phyloP scores from a whole-genome alignment of 164 flowering plant species.

The Chimonanthus praecox region DNA sequence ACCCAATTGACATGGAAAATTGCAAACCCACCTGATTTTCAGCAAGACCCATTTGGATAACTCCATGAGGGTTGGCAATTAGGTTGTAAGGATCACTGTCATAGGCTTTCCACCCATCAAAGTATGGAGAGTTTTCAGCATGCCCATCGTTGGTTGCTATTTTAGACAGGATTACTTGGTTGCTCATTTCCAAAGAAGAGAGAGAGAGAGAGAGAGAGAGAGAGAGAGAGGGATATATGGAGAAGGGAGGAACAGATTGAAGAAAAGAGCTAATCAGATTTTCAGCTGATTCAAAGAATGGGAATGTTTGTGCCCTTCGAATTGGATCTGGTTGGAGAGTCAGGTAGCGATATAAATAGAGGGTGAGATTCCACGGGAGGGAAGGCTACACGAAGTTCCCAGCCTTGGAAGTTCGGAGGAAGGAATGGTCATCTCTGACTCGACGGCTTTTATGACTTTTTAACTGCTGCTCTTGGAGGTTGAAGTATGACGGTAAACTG shows the following conservation, averaged over 20 bases:
- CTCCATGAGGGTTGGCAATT: constrained; percentile 20
- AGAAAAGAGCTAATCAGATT: background rate
- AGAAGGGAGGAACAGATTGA: background rate
- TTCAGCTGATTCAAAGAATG: background rate
- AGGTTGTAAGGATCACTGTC: constrained; percentile 25
- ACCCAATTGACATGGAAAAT: background rate
- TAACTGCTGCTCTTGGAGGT: no score
- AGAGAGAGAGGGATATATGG: background rate
- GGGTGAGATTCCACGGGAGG: no score
- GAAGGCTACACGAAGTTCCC: no score
- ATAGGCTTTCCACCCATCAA: constrained; percentile 34
- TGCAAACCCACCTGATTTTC: constrained; percentile 28
- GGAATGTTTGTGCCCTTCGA: no score
- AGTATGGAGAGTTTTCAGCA: constrained; percentile 26
- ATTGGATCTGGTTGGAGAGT: no score
- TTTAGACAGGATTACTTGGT: constrained; percentile 13
- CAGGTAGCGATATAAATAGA: no score
- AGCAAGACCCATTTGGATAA: constrained; percentile 35
- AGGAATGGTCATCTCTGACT: no score
- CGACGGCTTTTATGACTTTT: no score
- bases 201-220: background rate
- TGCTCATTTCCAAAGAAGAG: background rate
- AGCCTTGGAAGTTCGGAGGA: no score
- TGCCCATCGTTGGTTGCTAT: constrained; percentile 26
- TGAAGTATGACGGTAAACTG: no score